Conservation (phyloP, 257 asterid genomes). For the Agastache rugosa region DNA sequence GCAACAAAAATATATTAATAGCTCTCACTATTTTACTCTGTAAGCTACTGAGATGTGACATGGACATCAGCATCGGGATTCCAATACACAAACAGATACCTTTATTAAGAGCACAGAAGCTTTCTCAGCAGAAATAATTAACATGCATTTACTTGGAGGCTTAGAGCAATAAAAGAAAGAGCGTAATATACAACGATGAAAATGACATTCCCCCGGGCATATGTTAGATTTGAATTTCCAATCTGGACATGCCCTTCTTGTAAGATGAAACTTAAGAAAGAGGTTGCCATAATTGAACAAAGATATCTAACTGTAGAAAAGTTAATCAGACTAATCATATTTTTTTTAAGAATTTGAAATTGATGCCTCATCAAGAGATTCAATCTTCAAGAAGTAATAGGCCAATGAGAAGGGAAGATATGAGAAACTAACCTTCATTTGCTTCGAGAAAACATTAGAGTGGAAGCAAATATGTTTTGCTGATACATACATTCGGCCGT, state of each 20-base stretch:
- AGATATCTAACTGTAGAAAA: constrained; percentile 9
- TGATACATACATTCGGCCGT: constrained; percentile 89
- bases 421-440: constrained; percentile 72
- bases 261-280: constrained; percentile 19
- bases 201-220: constrained; percentile 9
- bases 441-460: constrained; percentile 91
- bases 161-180: constrained; percentile 16
- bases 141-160: constrained; percentile 20
- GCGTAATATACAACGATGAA: neutral
- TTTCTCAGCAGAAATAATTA: neutral
- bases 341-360: neutral
- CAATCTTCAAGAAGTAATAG: constrained; percentile 12
- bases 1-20: constrained; percentile 6
- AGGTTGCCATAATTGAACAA: neutral
- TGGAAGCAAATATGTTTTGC: constrained; percentile 92
- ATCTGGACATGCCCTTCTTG: neutral
- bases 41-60: neutral
- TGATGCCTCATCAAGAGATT: constrained; percentile 14
- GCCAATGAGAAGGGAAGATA: constrained; percentile 16
- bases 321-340: neutral
- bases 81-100: neutral
- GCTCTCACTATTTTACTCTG: constrained; percentile 13
- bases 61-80: constrained; percentile 2
- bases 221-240: neutral
- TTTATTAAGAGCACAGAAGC: constrained; percentile 6